Evolutionary conservation across 1,139 yeast species (phyloP), one percentile per base, ranked within the genome.

Genomic region (Neolecta irregularis): DNA sequence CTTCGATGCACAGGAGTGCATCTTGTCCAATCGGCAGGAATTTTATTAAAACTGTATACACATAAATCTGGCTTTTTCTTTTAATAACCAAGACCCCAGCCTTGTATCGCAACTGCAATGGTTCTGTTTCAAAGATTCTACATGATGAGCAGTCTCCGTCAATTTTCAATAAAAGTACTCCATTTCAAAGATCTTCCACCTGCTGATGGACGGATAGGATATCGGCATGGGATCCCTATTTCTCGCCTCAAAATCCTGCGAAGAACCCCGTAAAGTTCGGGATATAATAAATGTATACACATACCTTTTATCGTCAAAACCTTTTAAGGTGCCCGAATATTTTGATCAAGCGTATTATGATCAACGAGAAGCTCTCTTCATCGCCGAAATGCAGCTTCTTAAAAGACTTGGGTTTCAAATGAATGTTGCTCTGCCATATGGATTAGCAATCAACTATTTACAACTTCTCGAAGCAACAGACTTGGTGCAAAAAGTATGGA

Each of bases 91-190:
- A 6, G 6, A 3, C 3, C 9, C 11, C 12, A 28, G 31, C 12
- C 31, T 20, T 15, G 13, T 28, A 5, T 20, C 31, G 21, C 16
- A 1, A 28, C 31, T 6, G 31, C 31, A 16, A n/a, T 20, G 12
- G 31, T 28, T 8, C 7, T 28, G 5, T 13, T 28, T 12, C 31
- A 28, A 7, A 23, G 31, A n/a, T 28, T 28, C 5, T 28, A 28
- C 12, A 20, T 20, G 12, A 16, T 7, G 5, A 24, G 22, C 11
- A 20, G 24, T 2, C 3, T 28, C 11, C 11, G 31, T 11, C 6
- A 28, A 4, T 28, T 28, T 13, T 28, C 31, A 6, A 8, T 28
- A 5, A 7, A 7, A 6, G 31, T n/a, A n/a, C n/a, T n/a, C n/a
- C n/a, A n/a, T n/a, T n/a, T n/a, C n/a, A n/a, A n/a, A n/a, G n/a